A percentile compares a stretch with the other conserved stretches of the same genome.
Evolutionary conservation across 768 basidiomycete species (phyloP).

Genomic region (Boletellus sp.): DNA sequence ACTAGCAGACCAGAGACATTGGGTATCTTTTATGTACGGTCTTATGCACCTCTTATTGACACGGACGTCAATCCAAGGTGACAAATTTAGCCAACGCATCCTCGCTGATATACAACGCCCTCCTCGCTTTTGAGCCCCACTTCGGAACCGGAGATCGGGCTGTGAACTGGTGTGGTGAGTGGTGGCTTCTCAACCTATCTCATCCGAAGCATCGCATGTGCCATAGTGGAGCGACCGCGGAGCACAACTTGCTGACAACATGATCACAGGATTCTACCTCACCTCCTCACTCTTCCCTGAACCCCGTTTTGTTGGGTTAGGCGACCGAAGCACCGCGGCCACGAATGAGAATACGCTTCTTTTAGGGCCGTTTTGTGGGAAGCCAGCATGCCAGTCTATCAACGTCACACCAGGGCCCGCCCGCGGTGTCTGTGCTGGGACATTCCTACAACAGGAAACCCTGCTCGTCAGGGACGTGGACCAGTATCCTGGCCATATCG

Average conservation of each 20-base stretch:
- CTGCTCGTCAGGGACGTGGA: slow-evolving; percentile 77
- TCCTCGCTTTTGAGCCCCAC: slow-evolving; percentile 59
- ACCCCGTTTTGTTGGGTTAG: slow-evolving; percentile 29
- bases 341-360: slow-evolving; percentile 38
- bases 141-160: slow-evolving; percentile 63
- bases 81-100: slow-evolving; percentile 86
- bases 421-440: slow-evolving; percentile 85
- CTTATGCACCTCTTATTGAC: slow-evolving; percentile 3
- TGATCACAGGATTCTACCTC: slow-evolving; percentile 78
- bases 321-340: slow-evolving; percentile 10
- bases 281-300: slow-evolving; percentile 58
- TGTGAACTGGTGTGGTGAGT: slow-evolving; percentile 92
- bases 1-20: slow-evolving; percentile 65
- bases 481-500: slow-evolving; percentile 86
- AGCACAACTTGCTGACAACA: slow-evolving; percentile 18
- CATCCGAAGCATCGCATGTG: neutral
- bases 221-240: neutral
- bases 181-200: neutral
- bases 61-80: slow-evolving; percentile 43
- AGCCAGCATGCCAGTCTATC: slow-evolving; percentile 89
- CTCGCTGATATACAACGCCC: slow-evolving; percentile 73
- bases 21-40: slow-evolving; percentile 50
- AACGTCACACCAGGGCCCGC: slow-evolving; percentile 47
- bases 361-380: slow-evolving; percentile 85
- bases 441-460: slow-evolving; percentile 54